Evolutionary conservation across 169 alveolate genomes (phyloP).

Genomic region (Plasmodium vinckei): DNA sequence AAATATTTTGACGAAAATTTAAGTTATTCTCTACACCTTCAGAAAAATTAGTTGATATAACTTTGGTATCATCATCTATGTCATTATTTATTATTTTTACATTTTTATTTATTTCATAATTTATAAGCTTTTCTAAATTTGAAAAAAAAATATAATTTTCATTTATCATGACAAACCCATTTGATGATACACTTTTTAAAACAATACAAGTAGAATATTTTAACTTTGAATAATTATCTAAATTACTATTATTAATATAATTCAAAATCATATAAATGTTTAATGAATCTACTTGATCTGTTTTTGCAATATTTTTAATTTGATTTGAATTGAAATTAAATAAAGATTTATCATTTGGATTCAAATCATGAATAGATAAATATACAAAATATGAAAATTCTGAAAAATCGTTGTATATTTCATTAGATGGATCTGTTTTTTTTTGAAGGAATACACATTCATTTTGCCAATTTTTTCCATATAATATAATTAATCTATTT

Average conservation of each 20-base stretch:
- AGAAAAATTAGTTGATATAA: too few relatives aligned
- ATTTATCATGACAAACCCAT: neutral
- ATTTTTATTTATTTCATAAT: neutral
- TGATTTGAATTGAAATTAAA: conserved; percentile 4
- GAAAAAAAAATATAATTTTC: neutral
- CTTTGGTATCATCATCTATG: too few relatives aligned
- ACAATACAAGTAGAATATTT: neutral
- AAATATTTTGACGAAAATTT: neutral
- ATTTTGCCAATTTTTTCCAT: conserved; percentile 14
- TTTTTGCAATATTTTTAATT: conserved; percentile 25
- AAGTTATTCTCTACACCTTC: too few relatives aligned
- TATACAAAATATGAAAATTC: conserved; percentile 57
- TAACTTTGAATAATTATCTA: conserved; percentile 26
- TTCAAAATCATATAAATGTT: conserved; percentile 38
- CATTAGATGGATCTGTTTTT: conserved; percentile 11
- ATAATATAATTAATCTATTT: conserved; percentile 2
- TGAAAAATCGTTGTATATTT: too few relatives aligned
- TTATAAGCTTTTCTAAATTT: neutral
- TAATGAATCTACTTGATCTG: conserved; percentile 7
- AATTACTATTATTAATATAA: conserved; percentile 15
- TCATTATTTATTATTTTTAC: neutral
- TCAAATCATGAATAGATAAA: conserved; percentile 41
- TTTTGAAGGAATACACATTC: conserved; percentile 26
- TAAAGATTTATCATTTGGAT: neutral
- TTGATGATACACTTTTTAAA: too few relatives aligned